phyloP scores from a whole-genome alignment of 441 rosid genomes.

The Melastoma candidum region DNA sequence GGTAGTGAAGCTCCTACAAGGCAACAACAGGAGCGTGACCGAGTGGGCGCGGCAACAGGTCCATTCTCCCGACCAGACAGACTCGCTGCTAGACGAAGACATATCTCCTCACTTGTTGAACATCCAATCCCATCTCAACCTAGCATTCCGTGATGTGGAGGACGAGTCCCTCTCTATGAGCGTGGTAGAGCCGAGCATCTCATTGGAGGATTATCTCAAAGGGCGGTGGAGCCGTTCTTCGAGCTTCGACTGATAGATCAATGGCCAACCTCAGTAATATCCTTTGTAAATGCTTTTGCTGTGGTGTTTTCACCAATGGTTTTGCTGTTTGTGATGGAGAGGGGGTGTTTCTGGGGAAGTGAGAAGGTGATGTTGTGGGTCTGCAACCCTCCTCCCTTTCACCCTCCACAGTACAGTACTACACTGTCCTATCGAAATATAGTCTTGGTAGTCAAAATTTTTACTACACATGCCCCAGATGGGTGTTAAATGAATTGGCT shows the following conservation, averaged over 20 bases:
- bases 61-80: conserved; percentile 30
- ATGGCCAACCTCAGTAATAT: neutral
- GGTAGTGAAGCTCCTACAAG: conserved; percentile 51
- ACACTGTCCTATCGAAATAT: too few species aligned
- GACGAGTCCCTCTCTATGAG: conserved; percentile 52
- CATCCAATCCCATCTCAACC: conserved; percentile 52
- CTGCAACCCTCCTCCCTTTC: too few species aligned
- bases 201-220: conserved; percentile 55
- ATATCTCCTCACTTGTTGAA: conserved; percentile 24
- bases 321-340: too few species aligned
- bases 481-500: too few species aligned
- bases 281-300: too few species aligned
- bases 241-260: conserved; percentile 46
- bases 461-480: too few species aligned
- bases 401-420: too few species aligned
- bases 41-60: conserved; percentile 47
- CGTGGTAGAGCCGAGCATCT: conserved; percentile 43
- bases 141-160: conserved; percentile 49
- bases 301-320: too few species aligned
- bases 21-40: conserved; percentile 24
- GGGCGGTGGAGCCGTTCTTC: conserved; percentile 73
- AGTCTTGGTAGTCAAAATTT: too few species aligned
- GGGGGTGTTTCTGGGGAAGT: too few species aligned
- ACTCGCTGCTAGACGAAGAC: conserved; percentile 36
- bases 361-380: too few species aligned